These are phyloP conservation scores for Heterobasidion occidentale DNA, from an alignment of 1,284 basidiomycete genomes.

Conservation along the genomic window DNA sequence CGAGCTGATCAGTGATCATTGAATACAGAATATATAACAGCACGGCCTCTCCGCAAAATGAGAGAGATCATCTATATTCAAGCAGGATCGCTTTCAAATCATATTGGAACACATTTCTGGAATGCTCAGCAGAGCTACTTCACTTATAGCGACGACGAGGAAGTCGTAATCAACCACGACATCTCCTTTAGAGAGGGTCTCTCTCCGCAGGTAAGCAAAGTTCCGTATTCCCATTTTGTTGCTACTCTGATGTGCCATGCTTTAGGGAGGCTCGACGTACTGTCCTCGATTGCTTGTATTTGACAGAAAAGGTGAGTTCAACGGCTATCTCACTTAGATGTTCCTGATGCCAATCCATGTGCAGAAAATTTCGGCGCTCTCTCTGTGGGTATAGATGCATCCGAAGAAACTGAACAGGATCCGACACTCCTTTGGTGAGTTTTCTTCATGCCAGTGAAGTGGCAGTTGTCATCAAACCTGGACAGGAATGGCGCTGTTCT, in stretches of 20 bases:
- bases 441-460: neutral
- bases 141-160: constrained; percentile 37
- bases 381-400: constrained; percentile 23
- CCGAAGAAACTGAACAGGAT: constrained; percentile 26
- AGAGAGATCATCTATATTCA: constrained; percentile 74
- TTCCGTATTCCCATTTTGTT: neutral
- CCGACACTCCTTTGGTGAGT: constrained; percentile 24
- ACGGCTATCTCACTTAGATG: neutral
- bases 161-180: constrained; percentile 39
- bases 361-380: constrained; percentile 62
- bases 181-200: constrained; percentile 60
- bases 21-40: neutral
- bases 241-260: neutral
- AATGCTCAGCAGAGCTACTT: constrained; percentile 71
- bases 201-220: constrained; percentile 28
- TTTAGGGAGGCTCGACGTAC: constrained; percentile 47
- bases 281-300: constrained; percentile 59
- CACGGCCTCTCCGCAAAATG: constrained; percentile 34
- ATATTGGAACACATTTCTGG: constrained; percentile 72
- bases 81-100: constrained; percentile 59
- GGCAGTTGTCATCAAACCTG: neutral
- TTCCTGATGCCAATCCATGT: neutral
- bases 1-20: neutral
- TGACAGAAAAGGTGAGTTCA: constrained; percentile 51
- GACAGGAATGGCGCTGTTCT: constrained; percentile 43